These are phyloP conservation scores for Physcomitrellopsis africana DNA, from an alignment of 225 moss, liverwort and hornwort genomes.

Conservation along the genomic window DNA sequence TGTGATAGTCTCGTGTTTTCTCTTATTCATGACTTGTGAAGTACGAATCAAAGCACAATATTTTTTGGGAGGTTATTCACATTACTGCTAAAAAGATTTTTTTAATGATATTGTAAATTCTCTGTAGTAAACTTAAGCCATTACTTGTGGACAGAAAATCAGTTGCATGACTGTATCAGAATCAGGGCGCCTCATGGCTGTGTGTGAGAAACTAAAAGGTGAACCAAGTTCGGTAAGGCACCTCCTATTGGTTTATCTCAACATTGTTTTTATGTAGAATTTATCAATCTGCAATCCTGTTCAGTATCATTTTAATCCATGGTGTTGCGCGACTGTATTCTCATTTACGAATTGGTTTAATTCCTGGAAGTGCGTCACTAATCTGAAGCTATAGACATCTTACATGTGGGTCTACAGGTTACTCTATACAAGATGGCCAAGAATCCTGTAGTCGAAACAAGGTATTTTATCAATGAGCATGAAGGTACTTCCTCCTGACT, in stretches of 20 bases:
- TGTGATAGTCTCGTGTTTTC: background rate
- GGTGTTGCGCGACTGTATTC: background rate
- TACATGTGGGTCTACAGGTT: slow-evolving; percentile 22
- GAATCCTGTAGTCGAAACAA: slow-evolving; percentile 14
- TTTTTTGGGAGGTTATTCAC: background rate
- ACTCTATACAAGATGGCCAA: slow-evolving; percentile 34
- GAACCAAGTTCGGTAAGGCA: slow-evolving; percentile 52
- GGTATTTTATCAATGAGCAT: slow-evolving; percentile 21
- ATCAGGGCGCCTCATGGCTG: slow-evolving; percentile 59
- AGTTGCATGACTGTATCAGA: slow-evolving; percentile 50
- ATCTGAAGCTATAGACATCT: background rate
- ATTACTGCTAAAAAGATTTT: background rate
- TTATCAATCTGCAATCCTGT: slow-evolving; percentile 3
- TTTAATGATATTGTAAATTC: background rate
- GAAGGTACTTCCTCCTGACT: slow-evolving; percentile 17
- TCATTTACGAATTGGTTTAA: background rate
- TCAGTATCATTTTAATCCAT: background rate
- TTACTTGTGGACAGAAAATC: slow-evolving; percentile 32
- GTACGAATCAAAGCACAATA: background rate
- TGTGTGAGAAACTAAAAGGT: slow-evolving; percentile 70
- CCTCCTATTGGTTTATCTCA: background rate
- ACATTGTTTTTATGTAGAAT: background rate
- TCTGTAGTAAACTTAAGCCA: background rate
- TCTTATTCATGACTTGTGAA: background rate
- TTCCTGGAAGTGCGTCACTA: background rate